These are phyloP conservation scores for Collybiopsis luxurians DNA, from an alignment of 768 basidiomycete genomes.

Conservation along the genomic window DNA sequence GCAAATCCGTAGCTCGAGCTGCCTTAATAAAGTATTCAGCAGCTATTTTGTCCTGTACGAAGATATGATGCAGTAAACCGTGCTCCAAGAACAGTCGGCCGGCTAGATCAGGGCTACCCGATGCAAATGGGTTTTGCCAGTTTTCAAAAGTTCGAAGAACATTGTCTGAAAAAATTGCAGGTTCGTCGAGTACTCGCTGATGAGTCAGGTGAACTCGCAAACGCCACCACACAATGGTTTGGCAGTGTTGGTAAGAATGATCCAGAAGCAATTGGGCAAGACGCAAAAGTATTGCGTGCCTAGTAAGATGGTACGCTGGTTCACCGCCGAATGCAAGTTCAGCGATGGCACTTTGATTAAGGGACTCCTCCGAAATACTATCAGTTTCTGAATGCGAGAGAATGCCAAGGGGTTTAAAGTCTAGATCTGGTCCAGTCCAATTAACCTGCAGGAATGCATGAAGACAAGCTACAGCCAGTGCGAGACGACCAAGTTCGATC, in stretches of 20 bases:
- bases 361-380: slow-evolving; percentile 38
- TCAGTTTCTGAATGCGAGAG: slow-evolving; percentile 18
- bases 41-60: slow-evolving; percentile 74
- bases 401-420: slow-evolving; percentile 48
- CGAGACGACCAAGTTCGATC: slow-evolving; percentile 55
- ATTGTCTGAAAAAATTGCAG: slow-evolving; percentile 54
- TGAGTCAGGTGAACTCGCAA: slow-evolving; percentile 73
- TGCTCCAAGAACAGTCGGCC: slow-evolving; percentile 72
- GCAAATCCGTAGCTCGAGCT: slow-evolving; percentile 70
- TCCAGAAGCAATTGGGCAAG: slow-evolving; percentile 71
- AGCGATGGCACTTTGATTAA: slow-evolving; percentile 67
- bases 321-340: slow-evolving; percentile 86
- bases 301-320: slow-evolving; percentile 91
- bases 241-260: slow-evolving; percentile 44
- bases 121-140: slow-evolving; percentile 33
- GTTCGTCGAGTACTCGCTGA: slow-evolving; percentile 81
- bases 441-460: slow-evolving; percentile 92
- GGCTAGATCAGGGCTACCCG: slow-evolving; percentile 58
- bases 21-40: slow-evolving; percentile 76
- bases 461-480: slow-evolving; percentile 74
- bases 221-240: slow-evolving; percentile 75
- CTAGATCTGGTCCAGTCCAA: slow-evolving; percentile 92
- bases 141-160: slow-evolving; percentile 39
- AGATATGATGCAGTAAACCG: slow-evolving; percentile 76
- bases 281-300: slow-evolving; percentile 65